Percentiles rank a stretch among this genome's conserved stretches.
Conservation (phyloP, 495 filamentous ascomycete species). For the Aspergillus sclerotiicarbonarius region DNA sequence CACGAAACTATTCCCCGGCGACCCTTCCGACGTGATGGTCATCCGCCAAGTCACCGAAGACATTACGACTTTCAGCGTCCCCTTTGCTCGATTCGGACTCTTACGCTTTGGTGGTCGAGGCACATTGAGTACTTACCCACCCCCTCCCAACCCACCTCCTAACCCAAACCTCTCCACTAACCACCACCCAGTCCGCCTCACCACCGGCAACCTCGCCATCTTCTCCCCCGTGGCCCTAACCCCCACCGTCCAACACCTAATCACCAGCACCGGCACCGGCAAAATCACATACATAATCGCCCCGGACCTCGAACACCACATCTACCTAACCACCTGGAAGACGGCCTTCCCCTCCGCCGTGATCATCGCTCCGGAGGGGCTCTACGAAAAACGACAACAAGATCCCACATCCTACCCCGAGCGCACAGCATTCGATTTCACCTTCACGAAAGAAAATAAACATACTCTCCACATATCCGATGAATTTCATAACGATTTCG, state of each 20-base stretch:
- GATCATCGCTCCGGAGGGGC: slow-evolving; percentile 77
- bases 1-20: background rate
- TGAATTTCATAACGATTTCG: slow-evolving; percentile 82
- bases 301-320: slow-evolving; percentile 86
- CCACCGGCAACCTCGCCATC: slow-evolving; percentile 28
- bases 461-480: slow-evolving; percentile 52
- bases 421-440: slow-evolving; percentile 58
- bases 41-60: background rate
- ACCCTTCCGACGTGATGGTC: background rate
- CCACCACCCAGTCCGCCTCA: background rate
- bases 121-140: background rate
- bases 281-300: slow-evolving; percentile 78
- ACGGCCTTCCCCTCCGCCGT: slow-evolving; percentile 70
- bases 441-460: slow-evolving; percentile 53
- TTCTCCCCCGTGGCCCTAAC: slow-evolving; percentile 90
- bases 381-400: slow-evolving; percentile 74
- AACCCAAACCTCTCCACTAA: background rate
- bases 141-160: background rate
- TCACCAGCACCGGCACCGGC: slow-evolving; percentile 57
- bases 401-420: slow-evolving; percentile 55
- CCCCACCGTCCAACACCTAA: slow-evolving; percentile 60
- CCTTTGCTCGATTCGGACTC: background rate
- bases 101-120: background rate
- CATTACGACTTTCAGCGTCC: background rate
- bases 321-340: slow-evolving; percentile 80